A percentile compares a stretch with the other conserved stretches of the same genome.
phyloP scores from a whole-genome alignment of 805 yeast species.

The Candida incommunis region DNA sequence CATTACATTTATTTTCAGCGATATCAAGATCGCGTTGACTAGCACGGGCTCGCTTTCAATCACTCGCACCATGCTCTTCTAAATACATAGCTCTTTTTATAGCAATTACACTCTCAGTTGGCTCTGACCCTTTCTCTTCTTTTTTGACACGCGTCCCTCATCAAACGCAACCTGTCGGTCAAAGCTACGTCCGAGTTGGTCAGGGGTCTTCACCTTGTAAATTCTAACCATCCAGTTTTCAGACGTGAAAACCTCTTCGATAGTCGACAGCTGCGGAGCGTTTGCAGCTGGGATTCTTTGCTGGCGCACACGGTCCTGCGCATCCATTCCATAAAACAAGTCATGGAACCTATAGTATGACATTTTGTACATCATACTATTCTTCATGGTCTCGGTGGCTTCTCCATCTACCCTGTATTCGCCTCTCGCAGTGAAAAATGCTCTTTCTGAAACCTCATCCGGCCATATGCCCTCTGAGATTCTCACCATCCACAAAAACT shows the following conservation, averaged over 20 bases:
- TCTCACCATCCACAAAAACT: conserved; percentile 97
- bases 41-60: too few relatives aligned
- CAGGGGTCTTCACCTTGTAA: conserved; percentile 80
- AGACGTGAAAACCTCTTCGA: conserved; percentile 90
- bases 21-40: too few relatives aligned
- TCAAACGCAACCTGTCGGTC: conserved; percentile 16
- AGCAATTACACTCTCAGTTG: neutral
- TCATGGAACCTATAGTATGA: conserved; percentile 78
- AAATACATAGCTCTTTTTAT: too few relatives aligned
- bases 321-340: conserved; percentile 32
- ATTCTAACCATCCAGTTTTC: conserved; percentile 96
- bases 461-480: conserved; percentile 99
- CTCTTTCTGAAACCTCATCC: conserved; percentile 81
- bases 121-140: conserved; percentile 1
- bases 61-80: too few relatives aligned
- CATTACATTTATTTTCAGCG: too few relatives aligned
- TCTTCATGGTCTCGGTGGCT: conserved; percentile 76
- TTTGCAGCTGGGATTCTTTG: conserved; percentile 46
- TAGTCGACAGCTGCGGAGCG: conserved; percentile 47
- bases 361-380: conserved; percentile 90
- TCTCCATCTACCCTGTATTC: conserved; percentile 75
- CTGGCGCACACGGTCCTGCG: conserved; percentile 71
- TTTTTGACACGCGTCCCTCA: neutral
- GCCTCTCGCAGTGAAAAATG: conserved; percentile 71
- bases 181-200: conserved; percentile 57